phyloP scores from a whole-genome alignment of 495 filamentous ascomycete species.

The Arthonia radiata region DNA sequence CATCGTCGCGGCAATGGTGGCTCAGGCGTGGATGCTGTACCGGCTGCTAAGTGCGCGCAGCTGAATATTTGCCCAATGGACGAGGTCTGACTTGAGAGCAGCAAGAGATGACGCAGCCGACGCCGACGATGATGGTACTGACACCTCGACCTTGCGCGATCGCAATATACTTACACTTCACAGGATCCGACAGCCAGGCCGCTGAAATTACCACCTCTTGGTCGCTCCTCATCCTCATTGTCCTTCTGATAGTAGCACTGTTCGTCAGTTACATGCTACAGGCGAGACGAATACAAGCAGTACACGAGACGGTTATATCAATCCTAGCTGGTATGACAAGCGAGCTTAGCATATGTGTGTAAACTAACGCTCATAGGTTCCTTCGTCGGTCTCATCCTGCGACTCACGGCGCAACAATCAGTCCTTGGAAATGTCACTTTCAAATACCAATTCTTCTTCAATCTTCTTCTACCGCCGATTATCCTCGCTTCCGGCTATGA shows the following conservation, averaged over 20 bases:
- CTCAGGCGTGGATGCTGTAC: not conserved
- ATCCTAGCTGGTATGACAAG: conserved; percentile 68
- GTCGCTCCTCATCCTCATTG: conserved; percentile 88
- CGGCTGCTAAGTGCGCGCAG: not conserved
- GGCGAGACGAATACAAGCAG: conserved; percentile 80
- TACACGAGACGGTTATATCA: conserved; percentile 92
- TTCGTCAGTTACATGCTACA: conserved; percentile 95
- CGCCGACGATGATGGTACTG: conserved; percentile 13
- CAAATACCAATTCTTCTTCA: conserved; percentile 98
- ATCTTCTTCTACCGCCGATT: conserved; percentile 87
- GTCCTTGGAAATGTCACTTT: conserved; percentile 80
- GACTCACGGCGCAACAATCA: conserved; percentile 49
- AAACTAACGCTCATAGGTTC: conserved; percentile 36
- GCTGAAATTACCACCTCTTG: conserved; percentile 72
- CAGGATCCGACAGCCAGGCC: conserved; percentile 2
- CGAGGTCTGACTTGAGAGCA: too few species aligned
- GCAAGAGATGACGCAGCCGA: conserved; percentile 14
- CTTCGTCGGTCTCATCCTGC: conserved; percentile 77
- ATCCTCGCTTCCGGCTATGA: conserved; percentile 95
- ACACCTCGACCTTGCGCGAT: not conserved
- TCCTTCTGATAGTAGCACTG: conserved; percentile 74
- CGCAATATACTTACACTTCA: not conserved
- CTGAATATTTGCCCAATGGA: conserved; percentile 1
- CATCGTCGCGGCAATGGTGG: too few species aligned
- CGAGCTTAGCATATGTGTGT: not conserved